Conservation (phyloP, 75 land plant genomes). For the Cupressus sempervirens region DNA sequence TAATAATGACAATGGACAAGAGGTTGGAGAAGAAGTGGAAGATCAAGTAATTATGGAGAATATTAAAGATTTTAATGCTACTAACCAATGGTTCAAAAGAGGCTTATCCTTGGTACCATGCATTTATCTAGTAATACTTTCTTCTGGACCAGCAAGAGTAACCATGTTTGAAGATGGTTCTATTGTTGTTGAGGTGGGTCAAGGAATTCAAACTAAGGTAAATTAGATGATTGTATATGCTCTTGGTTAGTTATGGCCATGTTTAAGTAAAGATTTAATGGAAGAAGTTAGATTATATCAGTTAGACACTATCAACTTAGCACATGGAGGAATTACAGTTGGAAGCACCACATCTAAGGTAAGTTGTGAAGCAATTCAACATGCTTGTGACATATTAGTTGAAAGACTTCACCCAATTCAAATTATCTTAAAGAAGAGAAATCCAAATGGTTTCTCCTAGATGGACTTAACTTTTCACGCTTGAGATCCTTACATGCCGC, state of each 20-base stretch:
- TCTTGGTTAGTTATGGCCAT: constrained; percentile 42
- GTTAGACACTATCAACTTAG: constrained; percentile 72
- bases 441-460: constrained; percentile 54
- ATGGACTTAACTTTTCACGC: constrained; percentile 37
- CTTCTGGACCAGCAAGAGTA: constrained; percentile 71
- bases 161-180: constrained; percentile 80
- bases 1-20: too few relatives aligned
- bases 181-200: constrained; percentile 88
- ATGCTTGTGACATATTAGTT: constrained; percentile 65
- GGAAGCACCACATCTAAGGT: constrained; percentile 89
- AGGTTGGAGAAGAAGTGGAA: too few relatives aligned
- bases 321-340: constrained; percentile 78
- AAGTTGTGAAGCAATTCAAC: constrained; percentile 78
- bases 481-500: too few relatives aligned
- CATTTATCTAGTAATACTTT: constrained; percentile 30
- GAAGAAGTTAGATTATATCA: constrained; percentile 63
- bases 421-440: constrained; percentile 27
- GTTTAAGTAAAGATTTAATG: constrained; percentile 38
- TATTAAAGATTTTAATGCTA: constrained; percentile 44
- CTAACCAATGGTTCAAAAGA: constrained; percentile 63
- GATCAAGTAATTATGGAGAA: too few relatives aligned
- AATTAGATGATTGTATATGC: constrained; percentile 76
- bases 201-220: constrained; percentile 91
- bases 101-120: constrained; percentile 75
- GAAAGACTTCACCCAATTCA: constrained; percentile 62